Conservation (phyloP, 306 rosid genomes). For the Dalbergia cultrata region DNA sequence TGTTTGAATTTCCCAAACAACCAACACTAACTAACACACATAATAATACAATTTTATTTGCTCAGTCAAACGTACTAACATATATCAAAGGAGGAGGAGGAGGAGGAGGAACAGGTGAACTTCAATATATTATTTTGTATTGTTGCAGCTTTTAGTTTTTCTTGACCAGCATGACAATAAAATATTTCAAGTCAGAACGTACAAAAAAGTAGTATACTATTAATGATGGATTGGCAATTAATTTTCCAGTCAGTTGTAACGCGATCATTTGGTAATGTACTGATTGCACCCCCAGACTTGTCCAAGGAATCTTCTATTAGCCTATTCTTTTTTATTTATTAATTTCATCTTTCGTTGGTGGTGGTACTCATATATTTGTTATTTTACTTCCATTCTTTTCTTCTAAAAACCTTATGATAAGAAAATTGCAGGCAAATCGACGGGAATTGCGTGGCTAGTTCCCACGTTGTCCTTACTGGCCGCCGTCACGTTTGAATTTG, state of each 20-base stretch:
- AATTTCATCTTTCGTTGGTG: too few species aligned
- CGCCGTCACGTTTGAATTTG: slow-evolving; percentile 33
- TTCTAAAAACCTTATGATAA: background rate
- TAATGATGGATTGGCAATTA: too few species aligned
- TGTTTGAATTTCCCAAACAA: slow-evolving; percentile 10
- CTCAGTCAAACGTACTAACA: background rate
- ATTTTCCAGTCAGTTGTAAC: background rate
- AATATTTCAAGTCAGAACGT: background rate
- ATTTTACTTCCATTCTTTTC: too few species aligned
- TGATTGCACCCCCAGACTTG: background rate
- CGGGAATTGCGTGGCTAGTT: slow-evolving; percentile 58
- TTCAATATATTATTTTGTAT: background rate
- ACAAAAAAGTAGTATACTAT: background rate
- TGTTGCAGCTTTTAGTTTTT: too few species aligned
- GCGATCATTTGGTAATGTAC: slow-evolving; percentile 1
- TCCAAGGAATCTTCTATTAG: background rate
- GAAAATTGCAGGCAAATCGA: slow-evolving; percentile 42
- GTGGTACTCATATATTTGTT: too few species aligned
- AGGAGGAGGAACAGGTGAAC: background rate
- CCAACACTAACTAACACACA: background rate
- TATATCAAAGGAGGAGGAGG: background rate
- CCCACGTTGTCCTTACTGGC: slow-evolving; percentile 45
- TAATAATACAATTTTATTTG: too few species aligned
- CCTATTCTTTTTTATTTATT: too few species aligned
- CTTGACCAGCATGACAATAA: too few species aligned